These are phyloP conservation scores for Paecilomyces variotii DNA, from an alignment of 2,329 filamentous ascomycete species.

Conservation along the genomic window DNA sequence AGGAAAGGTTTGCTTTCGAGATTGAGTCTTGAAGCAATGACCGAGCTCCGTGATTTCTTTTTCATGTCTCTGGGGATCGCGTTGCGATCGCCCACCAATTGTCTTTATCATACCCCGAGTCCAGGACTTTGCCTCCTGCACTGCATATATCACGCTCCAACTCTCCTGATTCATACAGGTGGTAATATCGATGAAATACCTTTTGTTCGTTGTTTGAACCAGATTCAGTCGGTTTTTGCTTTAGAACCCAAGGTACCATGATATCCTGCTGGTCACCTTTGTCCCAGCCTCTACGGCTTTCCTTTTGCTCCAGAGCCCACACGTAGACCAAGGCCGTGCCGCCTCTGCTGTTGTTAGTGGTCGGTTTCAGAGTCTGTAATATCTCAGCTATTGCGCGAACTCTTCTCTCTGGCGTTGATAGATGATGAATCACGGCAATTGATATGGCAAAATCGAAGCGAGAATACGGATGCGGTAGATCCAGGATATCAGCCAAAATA, in stretches of 20 bases:
- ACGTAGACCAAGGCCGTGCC: slow-evolving; percentile 78
- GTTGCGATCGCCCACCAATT: slow-evolving; percentile 89
- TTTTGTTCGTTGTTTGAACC: slow-evolving; percentile 21
- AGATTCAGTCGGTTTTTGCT: slow-evolving; percentile 20
- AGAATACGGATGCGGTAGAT: slow-evolving; percentile 63
- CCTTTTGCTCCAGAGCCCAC: slow-evolving; percentile 89
- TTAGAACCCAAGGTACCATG: slow-evolving; percentile 90
- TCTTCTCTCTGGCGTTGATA: slow-evolving; percentile 68
- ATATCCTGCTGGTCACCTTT: slow-evolving; percentile 78
- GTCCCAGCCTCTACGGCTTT: slow-evolving; percentile 82
- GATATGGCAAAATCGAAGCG: slow-evolving; percentile 82
- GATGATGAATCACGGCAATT: slow-evolving; percentile 89
- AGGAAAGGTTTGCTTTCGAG: slow-evolving; percentile 12
- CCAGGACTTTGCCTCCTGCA: slow-evolving; percentile 67
- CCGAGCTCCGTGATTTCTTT: slow-evolving; percentile 12
- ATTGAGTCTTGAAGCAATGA: slow-evolving; percentile 21
- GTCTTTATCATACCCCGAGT: slow-evolving; percentile 87
- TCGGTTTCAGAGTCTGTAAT: slow-evolving; percentile 52
- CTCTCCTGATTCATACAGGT: slow-evolving; percentile 81
- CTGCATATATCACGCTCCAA: slow-evolving; percentile 68
- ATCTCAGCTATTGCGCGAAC: slow-evolving; percentile 64
- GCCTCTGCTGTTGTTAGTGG: slow-evolving; percentile 18
- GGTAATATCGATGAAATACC: slow-evolving; percentile 86
- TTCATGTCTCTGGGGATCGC: slow-evolving; percentile 12
- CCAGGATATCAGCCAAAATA: slow-evolving; percentile 72